A percentile compares a stretch with the other conserved stretches of the same genome.
Conservation (phyloP, 2,329 filamentous ascomycete genomes). For the Diaporthe nobilis region DNA sequence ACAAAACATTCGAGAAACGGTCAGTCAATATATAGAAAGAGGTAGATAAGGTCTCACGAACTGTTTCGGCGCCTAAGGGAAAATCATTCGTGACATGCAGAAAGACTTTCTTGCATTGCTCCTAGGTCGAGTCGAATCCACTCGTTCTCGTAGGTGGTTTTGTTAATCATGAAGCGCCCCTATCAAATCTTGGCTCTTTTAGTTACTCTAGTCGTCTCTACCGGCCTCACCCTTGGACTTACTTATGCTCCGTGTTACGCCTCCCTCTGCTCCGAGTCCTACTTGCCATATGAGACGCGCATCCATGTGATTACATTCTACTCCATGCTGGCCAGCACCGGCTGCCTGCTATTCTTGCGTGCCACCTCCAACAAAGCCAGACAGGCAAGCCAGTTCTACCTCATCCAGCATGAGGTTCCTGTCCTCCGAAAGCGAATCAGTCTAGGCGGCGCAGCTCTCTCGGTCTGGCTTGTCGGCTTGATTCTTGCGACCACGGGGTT, state of each 20-base stretch:
- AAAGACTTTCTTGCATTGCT: too few species aligned
- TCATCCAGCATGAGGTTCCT: neutral
- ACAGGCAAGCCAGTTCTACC: conserved; percentile 18
- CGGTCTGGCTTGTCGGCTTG: conserved; percentile 37
- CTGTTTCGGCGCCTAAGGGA: neutral
- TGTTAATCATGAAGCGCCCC: neutral
- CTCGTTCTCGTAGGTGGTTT: too few species aligned
- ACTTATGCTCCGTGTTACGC: conserved; percentile 42
- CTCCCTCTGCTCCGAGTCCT: conserved; percentile 41
- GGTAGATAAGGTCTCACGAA: too few species aligned
- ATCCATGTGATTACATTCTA: conserved; percentile 40
- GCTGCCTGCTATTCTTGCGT: conserved; percentile 15
- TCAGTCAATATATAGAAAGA: neutral
- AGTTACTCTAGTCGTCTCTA: neutral
- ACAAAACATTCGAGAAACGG: neutral
- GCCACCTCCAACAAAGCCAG: conserved; percentile 7
- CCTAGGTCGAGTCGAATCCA: too few species aligned
- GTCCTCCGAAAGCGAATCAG: conserved; percentile 30
- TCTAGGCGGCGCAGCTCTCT: conserved; percentile 31
- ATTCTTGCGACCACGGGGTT: conserved; percentile 36
- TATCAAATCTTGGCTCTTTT: conserved; percentile 8
- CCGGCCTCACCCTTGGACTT: conserved; percentile 39
- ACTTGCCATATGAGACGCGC: conserved; percentile 38
- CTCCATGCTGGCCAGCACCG: conserved; percentile 34
- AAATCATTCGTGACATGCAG: neutral